Evolutionary conservation across 306 rosid species (phyloP), one percentile per base, ranked within the genome.

Genomic region (Trifolium repens): DNA sequence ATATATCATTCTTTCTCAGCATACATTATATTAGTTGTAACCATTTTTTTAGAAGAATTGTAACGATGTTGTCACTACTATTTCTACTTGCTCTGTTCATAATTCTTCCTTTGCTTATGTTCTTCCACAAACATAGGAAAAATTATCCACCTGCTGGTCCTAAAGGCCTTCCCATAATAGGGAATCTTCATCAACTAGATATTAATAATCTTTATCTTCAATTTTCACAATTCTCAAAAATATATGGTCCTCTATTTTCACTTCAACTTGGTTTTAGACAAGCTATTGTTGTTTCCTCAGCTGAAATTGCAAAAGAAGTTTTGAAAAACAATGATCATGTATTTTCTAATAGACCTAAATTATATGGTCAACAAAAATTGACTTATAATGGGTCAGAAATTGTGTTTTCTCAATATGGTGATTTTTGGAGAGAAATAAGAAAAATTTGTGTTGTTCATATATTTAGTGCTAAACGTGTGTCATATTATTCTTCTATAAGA

Each of bases 141-240:
- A 27, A 39, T 0, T 70, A 70, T 19, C 89, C 91, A 0, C 68
- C 3, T 34, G 66, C 3, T 34, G 66, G 84, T 69, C 91, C 91
- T 30, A 81, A 55, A 34, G 82, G 78, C 30, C 87, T 87, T 71
- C 90, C 90, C 4, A 58, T 84, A 27, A 82, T 80, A 1, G 88
- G 91, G 1, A 85, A 87, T 43, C 67, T 87, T n/a, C 89, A 84
- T 73, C 87, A 74, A 5, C 68, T 86, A 1, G 39, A 85, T 24
- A 19, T 16, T 3, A 42, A 75, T 15, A 0, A 2, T 9, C 68
- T 81, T 61, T 30, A 65, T 73, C 32, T 49, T 9, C 71, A 82
- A 1, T 68, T 83, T 82, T 64, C 54, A 47, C 86, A 58, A 26
- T 26, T 58, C 24, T 58, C 64, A 26, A 58, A 19, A 74, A 32